These are phyloP conservation scores for Dactylellina haptotyla DNA, from an alignment of 2,329 filamentous ascomycete species.

Conservation along the genomic window DNA sequence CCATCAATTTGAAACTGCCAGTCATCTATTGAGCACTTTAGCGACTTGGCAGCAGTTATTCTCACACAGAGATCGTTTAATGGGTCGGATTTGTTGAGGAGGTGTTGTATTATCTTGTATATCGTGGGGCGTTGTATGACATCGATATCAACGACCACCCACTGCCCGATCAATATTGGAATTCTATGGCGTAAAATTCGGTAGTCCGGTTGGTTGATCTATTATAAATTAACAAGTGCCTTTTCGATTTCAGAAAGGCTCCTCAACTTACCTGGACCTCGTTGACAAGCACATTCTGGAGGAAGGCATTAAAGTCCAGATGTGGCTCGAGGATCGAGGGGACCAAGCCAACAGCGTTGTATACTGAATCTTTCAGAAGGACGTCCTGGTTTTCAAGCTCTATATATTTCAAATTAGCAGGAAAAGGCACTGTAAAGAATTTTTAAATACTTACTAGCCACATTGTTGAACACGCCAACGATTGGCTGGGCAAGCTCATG, in stretches of 20 bases:
- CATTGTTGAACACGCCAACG: constrained; percentile 81
- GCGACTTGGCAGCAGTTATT: constrained; percentile 86
- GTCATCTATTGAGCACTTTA: constrained; percentile 82
- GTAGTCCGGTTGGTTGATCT: constrained; percentile 71
- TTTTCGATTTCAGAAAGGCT: constrained; percentile 57
- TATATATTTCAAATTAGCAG: not conserved
- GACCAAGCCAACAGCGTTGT: constrained; percentile 88
- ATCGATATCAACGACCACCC: constrained; percentile 81
- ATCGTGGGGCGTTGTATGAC: constrained; percentile 75
- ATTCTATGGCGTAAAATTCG: constrained; percentile 88
- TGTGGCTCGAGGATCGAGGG: constrained; percentile 77
- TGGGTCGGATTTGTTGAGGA: constrained; percentile 79
- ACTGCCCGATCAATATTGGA: constrained; percentile 87
- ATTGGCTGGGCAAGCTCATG: constrained; percentile 80
- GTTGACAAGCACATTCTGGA: constrained; percentile 77
- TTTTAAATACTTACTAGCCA: constrained; percentile 69
- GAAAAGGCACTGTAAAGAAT: constrained; percentile 53
- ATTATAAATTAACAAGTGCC: not conserved
- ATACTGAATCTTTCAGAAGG: constrained; percentile 90
- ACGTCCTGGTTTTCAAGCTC: constrained; percentile 72
- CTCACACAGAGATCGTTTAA: constrained; percentile 91
- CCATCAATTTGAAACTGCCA: constrained; percentile 79
- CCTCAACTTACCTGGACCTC: constrained; percentile 73
- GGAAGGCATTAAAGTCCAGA: constrained; percentile 84
- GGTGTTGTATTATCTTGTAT: constrained; percentile 88